These are phyloP conservation scores for Diaporthe eres DNA, from an alignment of 2,329 filamentous ascomycete genomes.

Conservation along the genomic window DNA sequence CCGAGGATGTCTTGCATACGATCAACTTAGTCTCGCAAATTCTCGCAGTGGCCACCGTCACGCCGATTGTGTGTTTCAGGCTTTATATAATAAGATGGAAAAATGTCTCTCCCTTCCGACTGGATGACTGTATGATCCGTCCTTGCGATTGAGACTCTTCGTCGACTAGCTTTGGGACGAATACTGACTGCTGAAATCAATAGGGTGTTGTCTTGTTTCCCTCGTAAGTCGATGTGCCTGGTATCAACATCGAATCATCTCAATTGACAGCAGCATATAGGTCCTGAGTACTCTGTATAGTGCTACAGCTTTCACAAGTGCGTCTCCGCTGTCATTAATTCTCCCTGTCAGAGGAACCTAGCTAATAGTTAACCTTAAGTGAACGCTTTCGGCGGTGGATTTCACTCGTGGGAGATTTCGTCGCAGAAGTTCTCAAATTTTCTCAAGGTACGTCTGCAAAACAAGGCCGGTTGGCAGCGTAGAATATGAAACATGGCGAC, in stretches of 20 bases:
- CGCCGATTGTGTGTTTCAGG: slow-evolving; percentile 30
- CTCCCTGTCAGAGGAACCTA: no score
- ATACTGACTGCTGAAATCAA: not conserved
- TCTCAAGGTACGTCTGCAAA: slow-evolving; percentile 23
- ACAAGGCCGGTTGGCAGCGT: not conserved
- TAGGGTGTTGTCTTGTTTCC: slow-evolving; percentile 31
- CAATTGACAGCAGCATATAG: slow-evolving; percentile 1
- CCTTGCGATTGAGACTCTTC: no score
- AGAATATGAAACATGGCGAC: not conserved
- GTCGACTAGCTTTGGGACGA: not conserved
- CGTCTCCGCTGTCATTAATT: not conserved
- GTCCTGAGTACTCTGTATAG: slow-evolving; percentile 31
- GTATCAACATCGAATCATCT: not conserved
- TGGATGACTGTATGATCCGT: slow-evolving; percentile 30
- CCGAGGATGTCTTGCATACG: slow-evolving; percentile 36
- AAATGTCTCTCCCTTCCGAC: not conserved
- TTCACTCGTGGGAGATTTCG: slow-evolving; percentile 34
- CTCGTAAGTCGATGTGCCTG: not conserved
- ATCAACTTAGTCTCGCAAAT: slow-evolving; percentile 36
- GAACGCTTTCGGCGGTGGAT: slow-evolving; percentile 28
- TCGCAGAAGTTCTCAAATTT: slow-evolving; percentile 2
- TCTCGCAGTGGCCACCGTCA: slow-evolving; percentile 20
- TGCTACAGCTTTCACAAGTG: slow-evolving; percentile 29
- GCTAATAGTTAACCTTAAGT: not conserved
- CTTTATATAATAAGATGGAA: slow-evolving; percentile 26